Percentiles rank a stretch among this genome's conserved stretches.
Evolutionary conservation across 2,329 filamentous ascomycete genomes (phyloP).

Genomic region (Phyllosticta citribraziliensis): DNA sequence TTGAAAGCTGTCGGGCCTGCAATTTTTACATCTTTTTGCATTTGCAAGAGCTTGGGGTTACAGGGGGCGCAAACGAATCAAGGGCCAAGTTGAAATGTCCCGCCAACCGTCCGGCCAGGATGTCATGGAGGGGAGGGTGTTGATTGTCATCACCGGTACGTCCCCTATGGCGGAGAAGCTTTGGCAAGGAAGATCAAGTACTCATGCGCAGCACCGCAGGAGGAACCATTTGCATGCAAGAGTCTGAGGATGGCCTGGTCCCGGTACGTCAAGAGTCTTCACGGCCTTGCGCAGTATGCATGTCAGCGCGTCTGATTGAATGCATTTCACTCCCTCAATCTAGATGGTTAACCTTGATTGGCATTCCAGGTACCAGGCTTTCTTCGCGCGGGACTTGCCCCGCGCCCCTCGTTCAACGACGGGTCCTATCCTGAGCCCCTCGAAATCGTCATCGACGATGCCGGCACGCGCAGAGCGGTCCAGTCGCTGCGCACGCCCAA

Average conservation of each 20-base stretch:
- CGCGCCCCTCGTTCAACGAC: constrained; percentile 79
- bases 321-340: background rate
- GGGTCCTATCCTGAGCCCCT: constrained; percentile 47
- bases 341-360: background rate
- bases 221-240: constrained; percentile 85
- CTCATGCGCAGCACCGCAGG: constrained; percentile 24
- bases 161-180: background rate
- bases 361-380: constrained; percentile 49
- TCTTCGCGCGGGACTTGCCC: constrained; percentile 70
- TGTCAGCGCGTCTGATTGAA: background rate
- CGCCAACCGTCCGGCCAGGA: background rate
- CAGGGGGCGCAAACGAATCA: background rate
- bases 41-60: background rate
- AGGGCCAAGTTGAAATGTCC: background rate
- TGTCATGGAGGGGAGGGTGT: constrained; percentile 63
- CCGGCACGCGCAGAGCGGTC: constrained; percentile 42
- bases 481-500: constrained; percentile 68
- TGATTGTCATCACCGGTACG: constrained; percentile 78
- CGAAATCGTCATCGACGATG: constrained; percentile 44
- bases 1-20: background rate
- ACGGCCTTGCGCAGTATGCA: background rate
- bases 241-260: constrained; percentile 67
- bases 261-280: constrained; percentile 43
- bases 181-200: background rate
- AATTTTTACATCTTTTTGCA: too few species aligned